These are phyloP conservation scores for Naganishia sp. DNA, from an alignment of 1,284 basidiomycete species.

Conservation along the genomic window DNA sequence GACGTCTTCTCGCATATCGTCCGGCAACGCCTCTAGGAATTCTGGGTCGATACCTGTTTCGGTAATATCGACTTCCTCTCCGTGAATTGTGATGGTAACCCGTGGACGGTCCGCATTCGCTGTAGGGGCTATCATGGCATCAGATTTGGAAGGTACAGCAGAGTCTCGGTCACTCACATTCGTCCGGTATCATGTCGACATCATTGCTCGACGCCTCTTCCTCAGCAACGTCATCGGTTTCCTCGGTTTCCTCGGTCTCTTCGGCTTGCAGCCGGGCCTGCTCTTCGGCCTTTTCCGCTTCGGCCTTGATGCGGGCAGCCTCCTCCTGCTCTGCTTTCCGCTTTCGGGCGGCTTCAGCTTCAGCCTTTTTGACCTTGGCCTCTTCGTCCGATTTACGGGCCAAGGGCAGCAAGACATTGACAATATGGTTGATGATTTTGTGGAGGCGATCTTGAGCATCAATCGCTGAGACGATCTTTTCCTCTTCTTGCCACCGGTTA, in stretches of 20 bases:
- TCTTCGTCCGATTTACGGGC: slow-evolving; percentile 61
- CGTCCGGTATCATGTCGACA: slow-evolving; percentile 73
- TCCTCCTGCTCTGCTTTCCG: slow-evolving; percentile 43
- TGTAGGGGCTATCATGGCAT: slow-evolving; percentile 7
- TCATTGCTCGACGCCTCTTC: slow-evolving; percentile 62
- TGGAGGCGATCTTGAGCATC: slow-evolving; percentile 68
- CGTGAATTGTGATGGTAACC: slow-evolving; percentile 84
- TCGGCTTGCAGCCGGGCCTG: slow-evolving; percentile 20
- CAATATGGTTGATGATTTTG: slow-evolving; percentile 71
- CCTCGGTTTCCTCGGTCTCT: slow-evolving; percentile 42
- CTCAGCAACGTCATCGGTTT: slow-evolving; percentile 56
- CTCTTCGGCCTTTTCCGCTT: slow-evolving; percentile 38
- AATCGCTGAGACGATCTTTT: slow-evolving; percentile 74
- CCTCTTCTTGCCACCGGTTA: slow-evolving; percentile 90
- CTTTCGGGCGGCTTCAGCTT: slow-evolving; percentile 50
- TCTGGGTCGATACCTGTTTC: slow-evolving; percentile 98
- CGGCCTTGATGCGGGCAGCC: slow-evolving; percentile 33
- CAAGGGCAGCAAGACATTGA: slow-evolving; percentile 76
- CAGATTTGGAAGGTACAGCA: neutral
- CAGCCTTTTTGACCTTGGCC: slow-evolving; percentile 42
- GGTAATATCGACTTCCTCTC: slow-evolving; percentile 94
- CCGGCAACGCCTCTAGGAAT: slow-evolving; percentile 95
- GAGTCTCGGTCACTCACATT: slow-evolving; percentile 64
- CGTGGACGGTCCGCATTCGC: slow-evolving; percentile 56
- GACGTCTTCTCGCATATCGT: slow-evolving; percentile 98